These are phyloP conservation scores for Saccharomyces hybrid DNA, from an alignment of 1,139 yeast genomes.

Conservation along the genomic window DNA sequence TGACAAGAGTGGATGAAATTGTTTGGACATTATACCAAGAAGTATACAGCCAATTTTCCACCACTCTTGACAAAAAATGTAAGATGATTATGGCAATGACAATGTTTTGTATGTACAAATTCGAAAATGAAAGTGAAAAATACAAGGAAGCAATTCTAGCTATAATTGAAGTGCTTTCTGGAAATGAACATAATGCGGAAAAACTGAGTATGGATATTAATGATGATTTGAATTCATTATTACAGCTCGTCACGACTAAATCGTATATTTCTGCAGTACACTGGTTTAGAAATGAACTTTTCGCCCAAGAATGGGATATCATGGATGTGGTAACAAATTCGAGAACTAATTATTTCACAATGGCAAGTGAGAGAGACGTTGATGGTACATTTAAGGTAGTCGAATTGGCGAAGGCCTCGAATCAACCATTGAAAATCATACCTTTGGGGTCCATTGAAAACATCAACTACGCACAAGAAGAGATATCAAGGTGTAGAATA, in stretches of 20 bases:
- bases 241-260: not conserved
- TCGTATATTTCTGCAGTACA: slow-evolving; percentile 5
- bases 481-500: slow-evolving; percentile 40
- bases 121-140: not conserved
- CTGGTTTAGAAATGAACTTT: slow-evolving; percentile 1
- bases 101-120: slow-evolving; percentile 4
- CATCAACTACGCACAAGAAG: slow-evolving; percentile 45
- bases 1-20: slow-evolving; percentile 23
- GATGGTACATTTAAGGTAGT: slow-evolving; percentile 60
- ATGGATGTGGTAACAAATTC: slow-evolving; percentile 2
- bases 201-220: not conserved
- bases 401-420: slow-evolving; percentile 34
- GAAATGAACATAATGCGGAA: not conserved
- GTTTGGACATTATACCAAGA: slow-evolving; percentile 39
- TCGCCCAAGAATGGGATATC: not conserved
- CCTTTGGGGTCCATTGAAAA: slow-evolving; percentile 80
- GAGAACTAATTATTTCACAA: slow-evolving; percentile 31
- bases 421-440: slow-evolving; percentile 37
- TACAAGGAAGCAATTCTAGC: not conserved
- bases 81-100: slow-evolving; percentile 36
- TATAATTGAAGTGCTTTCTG: not conserved
- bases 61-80: slow-evolving; percentile 47
- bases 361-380: slow-evolving; percentile 54
- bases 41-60: slow-evolving; percentile 40
- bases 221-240: not conserved